Conservation (phyloP, 768 basidiomycete genomes). For the Pulveroboletus sp. region DNA sequence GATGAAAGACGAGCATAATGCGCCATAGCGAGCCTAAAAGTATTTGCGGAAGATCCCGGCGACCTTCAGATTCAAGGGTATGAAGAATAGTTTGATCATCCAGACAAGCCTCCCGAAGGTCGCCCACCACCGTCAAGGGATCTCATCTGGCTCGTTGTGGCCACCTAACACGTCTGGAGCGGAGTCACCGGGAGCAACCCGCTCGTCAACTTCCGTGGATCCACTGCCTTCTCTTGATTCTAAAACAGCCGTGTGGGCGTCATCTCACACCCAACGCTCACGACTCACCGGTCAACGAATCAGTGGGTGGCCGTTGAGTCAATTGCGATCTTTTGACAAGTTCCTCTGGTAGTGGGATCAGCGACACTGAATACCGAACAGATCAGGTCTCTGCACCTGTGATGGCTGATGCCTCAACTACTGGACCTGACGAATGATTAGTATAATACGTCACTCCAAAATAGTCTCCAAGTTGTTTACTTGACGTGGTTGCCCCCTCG, state of each 20-base stretch:
- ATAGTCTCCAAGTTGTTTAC: conserved; percentile 9
- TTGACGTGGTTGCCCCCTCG: conserved; percentile 26
- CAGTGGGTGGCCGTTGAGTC: not conserved
- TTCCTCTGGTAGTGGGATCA: conserved; percentile 15
- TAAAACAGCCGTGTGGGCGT: conserved; percentile 10
- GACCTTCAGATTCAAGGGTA: conserved; percentile 46
- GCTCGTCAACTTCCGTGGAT: conserved; percentile 1
- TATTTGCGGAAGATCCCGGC: conserved; percentile 46
- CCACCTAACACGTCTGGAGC: conserved; percentile 8
- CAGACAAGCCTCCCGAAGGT: conserved; percentile 43
- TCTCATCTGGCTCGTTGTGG: conserved; percentile 15
- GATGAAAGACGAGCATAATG: conserved; percentile 24
- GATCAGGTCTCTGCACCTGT: conserved; percentile 15
- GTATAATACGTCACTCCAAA: not conserved
- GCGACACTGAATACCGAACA: conserved; percentile 3
- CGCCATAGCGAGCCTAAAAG: conserved; percentile 29
- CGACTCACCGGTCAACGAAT: conserved; percentile 13
- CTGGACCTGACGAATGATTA: conserved; percentile 23
- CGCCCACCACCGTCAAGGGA: conserved; percentile 50
- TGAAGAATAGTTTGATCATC: conserved; percentile 39
- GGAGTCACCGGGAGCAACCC: conserved; percentile 4
- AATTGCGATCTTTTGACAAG: conserved; percentile 2
- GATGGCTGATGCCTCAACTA: conserved; percentile 13
- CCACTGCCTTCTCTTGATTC: conserved; percentile 10
- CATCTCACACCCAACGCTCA: conserved; percentile 1